These are phyloP conservation scores for Hypoxylon sp. DNA, from an alignment of 2,329 filamentous ascomycete genomes.

Conservation along the genomic window DNA sequence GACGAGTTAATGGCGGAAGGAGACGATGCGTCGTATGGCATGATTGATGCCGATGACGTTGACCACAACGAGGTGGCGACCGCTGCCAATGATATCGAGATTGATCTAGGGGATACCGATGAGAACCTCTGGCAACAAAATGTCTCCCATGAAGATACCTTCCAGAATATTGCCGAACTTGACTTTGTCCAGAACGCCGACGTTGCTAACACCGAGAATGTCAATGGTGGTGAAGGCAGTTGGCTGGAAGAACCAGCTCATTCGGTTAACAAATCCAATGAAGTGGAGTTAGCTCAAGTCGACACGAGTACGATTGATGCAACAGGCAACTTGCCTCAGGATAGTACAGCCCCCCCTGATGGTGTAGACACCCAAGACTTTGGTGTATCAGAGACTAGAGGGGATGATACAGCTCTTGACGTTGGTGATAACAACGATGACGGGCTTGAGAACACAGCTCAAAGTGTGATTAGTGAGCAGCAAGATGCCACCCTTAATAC, in stretches of 20 bases:
- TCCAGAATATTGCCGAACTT: slow-evolving; percentile 45
- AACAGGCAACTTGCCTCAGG: slow-evolving; percentile 18
- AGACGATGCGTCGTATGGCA: slow-evolving; percentile 54
- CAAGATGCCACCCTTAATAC: slow-evolving; percentile 6
- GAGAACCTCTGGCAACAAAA: slow-evolving; percentile 50
- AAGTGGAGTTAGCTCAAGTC: slow-evolving; percentile 24
- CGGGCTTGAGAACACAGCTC: neutral
- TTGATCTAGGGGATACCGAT: slow-evolving; percentile 52
- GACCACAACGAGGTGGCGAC: slow-evolving; percentile 47
- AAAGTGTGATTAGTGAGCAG: slow-evolving; percentile 14
- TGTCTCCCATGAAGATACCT: slow-evolving; percentile 26
- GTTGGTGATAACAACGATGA: slow-evolving; percentile 4
- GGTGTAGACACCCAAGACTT: slow-evolving; percentile 34
- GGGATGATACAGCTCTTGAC: slow-evolving; percentile 5
- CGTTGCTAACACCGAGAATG: slow-evolving; percentile 33
- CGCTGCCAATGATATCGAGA: slow-evolving; percentile 52
- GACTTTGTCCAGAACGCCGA: slow-evolving; percentile 46
- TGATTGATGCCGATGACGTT: slow-evolving; percentile 54
- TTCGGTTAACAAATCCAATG: slow-evolving; percentile 22
- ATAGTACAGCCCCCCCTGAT: slow-evolving; percentile 5
- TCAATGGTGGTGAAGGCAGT: slow-evolving; percentile 24
- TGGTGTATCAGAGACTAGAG: slow-evolving; percentile 9
- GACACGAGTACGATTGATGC: slow-evolving; percentile 16
- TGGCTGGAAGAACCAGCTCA: slow-evolving; percentile 39
- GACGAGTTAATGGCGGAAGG: slow-evolving; percentile 56